These are phyloP conservation scores for Raddia distichophylla DNA, from an alignment of 176 grass and related monocot genomes.

Conservation along the genomic window DNA sequence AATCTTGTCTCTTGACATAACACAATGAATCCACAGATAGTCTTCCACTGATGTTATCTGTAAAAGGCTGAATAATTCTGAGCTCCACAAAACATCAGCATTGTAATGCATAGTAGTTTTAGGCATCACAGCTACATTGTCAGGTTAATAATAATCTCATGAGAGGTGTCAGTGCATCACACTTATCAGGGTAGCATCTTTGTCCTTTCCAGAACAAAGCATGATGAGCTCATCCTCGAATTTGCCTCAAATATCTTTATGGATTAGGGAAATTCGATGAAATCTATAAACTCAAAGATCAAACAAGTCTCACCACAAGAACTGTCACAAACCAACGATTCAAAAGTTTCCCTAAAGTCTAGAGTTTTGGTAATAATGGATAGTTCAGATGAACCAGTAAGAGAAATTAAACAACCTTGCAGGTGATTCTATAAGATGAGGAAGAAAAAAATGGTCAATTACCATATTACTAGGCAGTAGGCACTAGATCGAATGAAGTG, in stretches of 20 bases:
- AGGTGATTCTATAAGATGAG: background rate
- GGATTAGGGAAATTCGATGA: background rate
- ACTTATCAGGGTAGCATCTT: background rate
- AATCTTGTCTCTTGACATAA: background rate
- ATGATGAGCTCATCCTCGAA: background rate
- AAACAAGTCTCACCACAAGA: background rate
- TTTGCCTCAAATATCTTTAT: background rate
- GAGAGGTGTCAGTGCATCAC: background rate
- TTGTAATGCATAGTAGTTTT: background rate
- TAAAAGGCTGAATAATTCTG: background rate
- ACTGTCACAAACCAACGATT: background rate
- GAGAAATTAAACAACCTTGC: background rate
- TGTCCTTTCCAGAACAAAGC: background rate
- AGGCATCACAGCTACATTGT: background rate
- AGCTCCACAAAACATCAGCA: background rate
- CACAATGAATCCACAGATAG: background rate
- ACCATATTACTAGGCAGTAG: background rate
- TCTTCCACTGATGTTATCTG: background rate
- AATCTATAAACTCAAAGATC: constrained; percentile 3
- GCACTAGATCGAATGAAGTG: background rate
- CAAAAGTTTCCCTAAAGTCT: background rate
- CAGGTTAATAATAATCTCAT: constrained; percentile 17
- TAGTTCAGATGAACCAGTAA: background rate
- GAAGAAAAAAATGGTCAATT: background rate
- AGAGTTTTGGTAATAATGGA: background rate